These are phyloP conservation scores for Nicotiana benthamiana DNA, from an alignment of 257 asterid species.

Conservation along the genomic window DNA sequence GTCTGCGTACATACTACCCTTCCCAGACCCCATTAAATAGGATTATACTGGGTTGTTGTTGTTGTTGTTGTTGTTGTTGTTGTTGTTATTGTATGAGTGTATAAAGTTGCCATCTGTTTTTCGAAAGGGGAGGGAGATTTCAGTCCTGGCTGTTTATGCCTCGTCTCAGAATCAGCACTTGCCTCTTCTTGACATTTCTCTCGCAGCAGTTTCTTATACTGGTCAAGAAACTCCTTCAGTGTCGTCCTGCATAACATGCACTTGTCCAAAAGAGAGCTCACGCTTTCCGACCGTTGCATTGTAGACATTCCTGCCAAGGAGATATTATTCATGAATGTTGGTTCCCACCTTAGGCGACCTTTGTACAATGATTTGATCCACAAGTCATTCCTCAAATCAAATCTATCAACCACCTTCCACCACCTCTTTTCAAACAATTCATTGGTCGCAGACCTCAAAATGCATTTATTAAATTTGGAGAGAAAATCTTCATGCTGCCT, in stretches of 20 bases:
- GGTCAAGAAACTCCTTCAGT: conserved; percentile 33
- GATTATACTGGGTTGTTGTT: too few relatives aligned
- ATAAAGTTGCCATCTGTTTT: conserved; percentile 38
- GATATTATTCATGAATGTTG: conserved; percentile 26
- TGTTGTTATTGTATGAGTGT: conserved; percentile 38
- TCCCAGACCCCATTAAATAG: too few relatives aligned
- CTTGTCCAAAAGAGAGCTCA: conserved; percentile 27
- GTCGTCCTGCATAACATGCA: conserved; percentile 32
- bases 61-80: too few relatives aligned
- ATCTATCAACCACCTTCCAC: conserved; percentile 34
- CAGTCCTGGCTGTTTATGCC: conserved; percentile 31
- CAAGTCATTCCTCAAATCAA: conserved; percentile 31
- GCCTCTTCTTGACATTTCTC: conserved; percentile 47
- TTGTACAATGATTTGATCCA: conserved; percentile 37
- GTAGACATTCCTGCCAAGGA: conserved; percentile 44
- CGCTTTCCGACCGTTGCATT: conserved; percentile 21
- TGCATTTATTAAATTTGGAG: conserved; percentile 33
- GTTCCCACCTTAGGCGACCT: conserved; percentile 47
- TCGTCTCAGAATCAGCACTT: conserved; percentile 30
- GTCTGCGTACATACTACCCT: too few relatives aligned
- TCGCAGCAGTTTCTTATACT: conserved; percentile 23
- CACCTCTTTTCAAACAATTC: conserved; percentile 39
- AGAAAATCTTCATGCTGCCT: conserved; percentile 30
- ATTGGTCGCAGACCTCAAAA: conserved; percentile 37
- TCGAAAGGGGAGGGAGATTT: conserved; percentile 51